These are phyloP conservation scores for Lablab purpureus DNA, from an alignment of 306 rosid genomes.

Conservation along the genomic window DNA sequence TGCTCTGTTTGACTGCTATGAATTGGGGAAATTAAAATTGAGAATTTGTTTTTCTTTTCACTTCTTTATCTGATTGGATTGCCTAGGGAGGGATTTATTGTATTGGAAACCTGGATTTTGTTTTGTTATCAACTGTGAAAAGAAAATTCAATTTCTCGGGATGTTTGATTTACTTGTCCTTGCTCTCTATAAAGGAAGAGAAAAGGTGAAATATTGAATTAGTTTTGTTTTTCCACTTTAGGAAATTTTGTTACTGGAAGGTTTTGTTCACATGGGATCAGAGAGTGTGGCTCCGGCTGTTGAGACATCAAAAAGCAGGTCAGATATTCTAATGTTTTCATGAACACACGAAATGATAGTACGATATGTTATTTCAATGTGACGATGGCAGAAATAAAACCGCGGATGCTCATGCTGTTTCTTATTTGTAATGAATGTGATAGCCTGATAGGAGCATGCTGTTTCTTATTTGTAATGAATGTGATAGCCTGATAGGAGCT, in stretches of 20 bases:
- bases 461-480: constrained; percentile 4
- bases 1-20: constrained; percentile 21
- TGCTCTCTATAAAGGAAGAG: background rate
- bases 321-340: constrained; percentile 35
- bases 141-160: background rate
- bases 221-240: constrained; percentile 28
- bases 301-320: constrained; percentile 56
- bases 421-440: constrained; percentile 3
- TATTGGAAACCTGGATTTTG: constrained; percentile 15
- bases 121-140: background rate
- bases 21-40: background rate
- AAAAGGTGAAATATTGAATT: constrained; percentile 14
- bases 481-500: background rate
- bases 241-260: constrained; percentile 41
- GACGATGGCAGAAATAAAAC: background rate
- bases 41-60: background rate
- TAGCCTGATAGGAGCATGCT: no score
- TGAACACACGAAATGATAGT: background rate
- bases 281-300: constrained; percentile 57
- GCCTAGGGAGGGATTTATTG: constrained; percentile 15
- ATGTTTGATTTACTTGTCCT: background rate
- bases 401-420: background rate
- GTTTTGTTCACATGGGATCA: constrained; percentile 61
- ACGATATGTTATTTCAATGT: background rate
- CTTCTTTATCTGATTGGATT: constrained; percentile 16